Conservation (phyloP, 1,284 basidiomycete genomes). For the Acaromyces ingoldii region DNA sequence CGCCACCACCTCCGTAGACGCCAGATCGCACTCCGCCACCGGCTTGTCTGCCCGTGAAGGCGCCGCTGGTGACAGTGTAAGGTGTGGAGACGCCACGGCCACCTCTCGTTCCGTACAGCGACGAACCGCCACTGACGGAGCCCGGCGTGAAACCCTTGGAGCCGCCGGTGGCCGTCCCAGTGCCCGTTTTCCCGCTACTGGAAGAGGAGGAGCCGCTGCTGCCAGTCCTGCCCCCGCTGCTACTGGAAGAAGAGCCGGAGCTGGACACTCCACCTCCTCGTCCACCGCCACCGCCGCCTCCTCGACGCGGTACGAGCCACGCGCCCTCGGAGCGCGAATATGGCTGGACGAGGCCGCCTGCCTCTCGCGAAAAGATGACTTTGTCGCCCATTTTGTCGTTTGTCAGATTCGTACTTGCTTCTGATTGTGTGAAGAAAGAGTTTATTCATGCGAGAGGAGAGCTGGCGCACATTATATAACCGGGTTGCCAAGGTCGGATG, state of each 20-base stretch:
- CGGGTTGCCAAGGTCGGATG: not conserved
- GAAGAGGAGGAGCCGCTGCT: constrained; percentile 4
- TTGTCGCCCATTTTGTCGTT: too few relatives aligned
- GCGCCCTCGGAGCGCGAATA: not conserved
- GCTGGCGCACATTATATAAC: not conserved
- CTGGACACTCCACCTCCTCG: not conserved
- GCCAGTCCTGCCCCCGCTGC: not conserved
- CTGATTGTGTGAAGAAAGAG: not conserved
- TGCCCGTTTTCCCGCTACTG: not conserved
- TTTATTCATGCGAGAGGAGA: not conserved
- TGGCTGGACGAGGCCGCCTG: not conserved
- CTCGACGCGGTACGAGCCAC: not conserved
- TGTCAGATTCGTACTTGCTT: not conserved
- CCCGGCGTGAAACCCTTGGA: constrained; percentile 8
- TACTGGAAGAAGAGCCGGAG: not conserved
- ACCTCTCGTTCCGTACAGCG: not conserved
- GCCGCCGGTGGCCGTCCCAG: not conserved
- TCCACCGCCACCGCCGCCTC: constrained; percentile 6
- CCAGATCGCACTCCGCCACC: constrained; percentile 3
- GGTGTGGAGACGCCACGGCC: constrained; percentile 1
- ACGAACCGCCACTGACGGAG: constrained; percentile 1
- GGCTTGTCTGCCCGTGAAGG: constrained; percentile 5
- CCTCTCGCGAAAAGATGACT: constrained; percentile 1
- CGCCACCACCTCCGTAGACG: not conserved
- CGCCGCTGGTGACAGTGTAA: constrained; percentile 6